Conservation (phyloP, 2,329 filamentous ascomycete genomes). For the Paramyrothecium roridum region DNA sequence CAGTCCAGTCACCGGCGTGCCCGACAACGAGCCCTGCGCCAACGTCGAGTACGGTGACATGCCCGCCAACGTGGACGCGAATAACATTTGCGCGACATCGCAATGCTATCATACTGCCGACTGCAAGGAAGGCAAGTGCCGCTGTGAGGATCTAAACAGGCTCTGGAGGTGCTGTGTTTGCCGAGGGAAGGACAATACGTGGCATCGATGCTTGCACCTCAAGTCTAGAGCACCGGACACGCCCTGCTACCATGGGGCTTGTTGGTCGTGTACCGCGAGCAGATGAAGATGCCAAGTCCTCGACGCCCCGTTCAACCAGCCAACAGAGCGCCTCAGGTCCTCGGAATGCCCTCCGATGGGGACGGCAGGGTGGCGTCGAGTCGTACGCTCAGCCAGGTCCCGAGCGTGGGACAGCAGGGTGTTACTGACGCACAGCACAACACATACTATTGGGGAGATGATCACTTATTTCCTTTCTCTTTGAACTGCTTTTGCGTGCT, state of each 20-base stretch:
- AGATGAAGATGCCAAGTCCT: background rate
- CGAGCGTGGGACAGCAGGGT: no score
- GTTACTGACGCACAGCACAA: no score
- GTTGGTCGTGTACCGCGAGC: constrained; percentile 35
- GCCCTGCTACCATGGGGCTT: constrained; percentile 51
- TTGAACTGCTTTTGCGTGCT: no score
- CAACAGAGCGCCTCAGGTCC: no score
- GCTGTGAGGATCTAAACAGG: constrained; percentile 44
- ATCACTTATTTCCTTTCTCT: no score
- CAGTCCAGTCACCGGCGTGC: background rate
- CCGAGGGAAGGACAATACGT: constrained; percentile 40
- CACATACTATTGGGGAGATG: no score
- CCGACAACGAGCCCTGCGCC: constrained; percentile 2
- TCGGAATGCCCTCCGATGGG: no score
- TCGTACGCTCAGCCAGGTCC: no score
- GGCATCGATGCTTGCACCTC: constrained; percentile 41
- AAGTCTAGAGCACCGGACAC: constrained; percentile 44
- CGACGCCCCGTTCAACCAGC: no score
- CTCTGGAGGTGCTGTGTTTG: constrained; percentile 50
- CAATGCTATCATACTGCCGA: constrained; percentile 41
- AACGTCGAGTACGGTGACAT: no score
- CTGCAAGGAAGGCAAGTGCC: constrained; percentile 46
- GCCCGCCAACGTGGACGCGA: constrained; percentile 23
- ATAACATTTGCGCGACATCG: constrained; percentile 41
- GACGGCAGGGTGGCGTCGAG: no score